Evolutionary conservation across 2,329 filamentous ascomycete genomes (phyloP).

Genomic region (Ophiostoma himal-ulmi): DNA sequence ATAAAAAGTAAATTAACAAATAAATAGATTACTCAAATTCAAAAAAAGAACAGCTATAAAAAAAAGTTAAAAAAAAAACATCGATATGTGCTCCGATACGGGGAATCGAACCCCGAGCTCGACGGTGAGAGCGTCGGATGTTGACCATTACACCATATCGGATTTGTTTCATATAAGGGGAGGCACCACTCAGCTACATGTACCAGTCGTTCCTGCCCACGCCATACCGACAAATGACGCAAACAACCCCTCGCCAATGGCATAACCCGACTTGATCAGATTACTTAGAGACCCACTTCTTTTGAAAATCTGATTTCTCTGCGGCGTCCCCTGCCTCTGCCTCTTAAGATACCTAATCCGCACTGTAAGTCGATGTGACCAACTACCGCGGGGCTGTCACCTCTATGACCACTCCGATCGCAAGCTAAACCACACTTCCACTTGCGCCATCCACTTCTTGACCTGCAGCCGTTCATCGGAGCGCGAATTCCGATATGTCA

Average conservation of each 20-base stretch:
- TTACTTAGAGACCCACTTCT: slow-evolving; percentile 8
- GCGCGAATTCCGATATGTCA: slow-evolving; percentile 23
- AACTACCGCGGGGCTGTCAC: background rate
- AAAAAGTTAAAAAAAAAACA: slow-evolving; percentile 8
- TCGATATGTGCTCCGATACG: slow-evolving; percentile 25
- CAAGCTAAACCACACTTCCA: background rate
- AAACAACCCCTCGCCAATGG: slow-evolving; percentile 14
- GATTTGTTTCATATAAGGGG: slow-evolving; percentile 16
- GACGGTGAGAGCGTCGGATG: slow-evolving; percentile 27
- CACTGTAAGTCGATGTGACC: background rate
- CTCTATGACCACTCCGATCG: background rate
- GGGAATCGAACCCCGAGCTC: slow-evolving; percentile 28
- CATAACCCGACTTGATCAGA: slow-evolving; percentile 7
- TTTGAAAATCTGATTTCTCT: slow-evolving; percentile 13
- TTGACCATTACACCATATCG: slow-evolving; percentile 28
- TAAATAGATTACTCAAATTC: background rate
- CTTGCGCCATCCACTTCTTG: background rate
- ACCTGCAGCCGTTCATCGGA: slow-evolving; percentile 24
- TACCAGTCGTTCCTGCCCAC: background rate
- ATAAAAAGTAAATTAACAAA: background rate
- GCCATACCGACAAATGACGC: background rate
- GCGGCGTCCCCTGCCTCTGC: background rate
- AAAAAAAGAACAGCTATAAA: background rate
- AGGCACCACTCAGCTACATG: background rate
- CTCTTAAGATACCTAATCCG: background rate